These are phyloP conservation scores for Zygosaccharomyces bisporus DNA, from an alignment of 805 yeast species.

Conservation along the genomic window DNA sequence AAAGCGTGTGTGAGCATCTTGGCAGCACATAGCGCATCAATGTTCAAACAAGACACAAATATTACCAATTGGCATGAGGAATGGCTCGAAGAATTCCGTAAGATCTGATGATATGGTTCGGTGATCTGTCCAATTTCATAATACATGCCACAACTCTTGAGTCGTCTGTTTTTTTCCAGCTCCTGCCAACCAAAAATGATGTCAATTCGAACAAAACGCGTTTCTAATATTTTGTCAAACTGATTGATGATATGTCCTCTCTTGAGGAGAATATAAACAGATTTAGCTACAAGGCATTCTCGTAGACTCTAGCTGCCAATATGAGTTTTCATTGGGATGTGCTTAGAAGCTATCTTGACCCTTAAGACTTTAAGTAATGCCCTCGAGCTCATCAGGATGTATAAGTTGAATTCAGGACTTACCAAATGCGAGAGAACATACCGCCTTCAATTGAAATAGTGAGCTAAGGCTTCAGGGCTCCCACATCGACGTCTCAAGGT, in stretches of 20 bases:
- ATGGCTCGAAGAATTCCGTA: constrained; percentile 74
- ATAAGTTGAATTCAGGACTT: too few species aligned
- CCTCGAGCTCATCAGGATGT: too few species aligned
- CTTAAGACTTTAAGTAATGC: too few species aligned
- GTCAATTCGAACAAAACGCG: constrained; percentile 3
- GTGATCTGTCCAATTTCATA: constrained; percentile 67
- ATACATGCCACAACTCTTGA: constrained; percentile 49
- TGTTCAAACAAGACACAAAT: constrained; percentile 84
- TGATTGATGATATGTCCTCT: not conserved
- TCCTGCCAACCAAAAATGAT: not conserved
- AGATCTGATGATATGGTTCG: constrained; percentile 62
- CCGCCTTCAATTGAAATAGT: too few species aligned
- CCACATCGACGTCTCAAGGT: too few species aligned
- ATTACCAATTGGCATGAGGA: constrained; percentile 87
- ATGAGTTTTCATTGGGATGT: too few species aligned
- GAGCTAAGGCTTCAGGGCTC: too few species aligned
- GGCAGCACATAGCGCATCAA: constrained; percentile 90
- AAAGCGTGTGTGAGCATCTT: constrained; percentile 66
- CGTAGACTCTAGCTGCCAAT: too few species aligned
- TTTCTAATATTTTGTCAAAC: not conserved
- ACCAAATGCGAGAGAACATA: too few species aligned
- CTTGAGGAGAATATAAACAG: not conserved
- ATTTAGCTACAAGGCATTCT: too few species aligned
- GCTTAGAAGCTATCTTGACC: too few species aligned
- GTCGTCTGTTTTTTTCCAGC: not conserved